Base-by-base conservation (phyloP, 805 yeast genomes). In the Saccharomycopsis babjevae region DNA sequence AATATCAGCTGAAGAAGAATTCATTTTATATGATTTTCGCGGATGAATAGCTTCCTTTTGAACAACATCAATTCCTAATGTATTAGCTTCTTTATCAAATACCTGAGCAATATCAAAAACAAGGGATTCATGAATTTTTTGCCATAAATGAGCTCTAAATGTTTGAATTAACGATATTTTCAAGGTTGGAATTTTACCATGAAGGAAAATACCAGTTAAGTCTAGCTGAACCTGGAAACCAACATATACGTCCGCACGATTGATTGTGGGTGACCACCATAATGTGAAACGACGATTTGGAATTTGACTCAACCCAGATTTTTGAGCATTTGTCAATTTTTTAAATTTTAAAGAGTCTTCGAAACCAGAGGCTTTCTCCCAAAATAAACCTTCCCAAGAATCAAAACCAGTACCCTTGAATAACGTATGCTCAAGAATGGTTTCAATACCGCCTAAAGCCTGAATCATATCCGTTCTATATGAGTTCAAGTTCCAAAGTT, bases 261-360 rank as follows among this genome's bases (percentile, higher is more conserved):
- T 94, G 68, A 94, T 94, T 0, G 99, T 94, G 5, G 99, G 99
- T 0, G 97, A 91, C 99, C 99, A 94, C 99, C 99, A 94, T 36
- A 94, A 76, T 0, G 99, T 94, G 70, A 94, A 94, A 55, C 99
- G 81, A 71, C 99, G 85, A 70, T 94, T 94, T 2, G 99, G 99
- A 68, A 94, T 93, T 74, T 94, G 99, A 69, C 96, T 89, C 66
- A 94, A 79, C 70, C 99, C 99, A 4, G 97, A 86, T 68, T 99
- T 79, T 76, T 94, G 99, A 1, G 99, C 99, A 73, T 93, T 93
- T 1, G 99, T 94, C 67, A 94, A 79, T 70, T 93, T 94, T 72
- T 92, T 91, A 73, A 91, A 89, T 71, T 92, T 93, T 81, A 94
- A 81, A 0, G 97, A 88, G 68, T 94, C 99, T 72, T 94, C 99